Conservation (phyloP, 495 filamentous ascomycete genomes). For the Penicillium chermesinum region DNA sequence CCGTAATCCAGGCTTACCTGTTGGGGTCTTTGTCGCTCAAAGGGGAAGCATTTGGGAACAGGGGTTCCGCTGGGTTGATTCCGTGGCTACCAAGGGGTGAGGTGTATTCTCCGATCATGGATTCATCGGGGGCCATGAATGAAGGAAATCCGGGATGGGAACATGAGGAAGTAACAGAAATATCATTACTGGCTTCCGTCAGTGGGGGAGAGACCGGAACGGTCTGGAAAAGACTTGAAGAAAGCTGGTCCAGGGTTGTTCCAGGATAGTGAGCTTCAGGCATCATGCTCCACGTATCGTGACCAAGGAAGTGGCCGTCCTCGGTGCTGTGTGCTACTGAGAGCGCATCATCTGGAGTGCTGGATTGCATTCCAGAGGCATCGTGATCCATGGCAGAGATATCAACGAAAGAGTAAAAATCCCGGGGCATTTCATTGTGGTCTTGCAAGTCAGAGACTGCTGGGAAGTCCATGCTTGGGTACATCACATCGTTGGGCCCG, state of each 20-base stretch:
- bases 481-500: conserved; percentile 44
- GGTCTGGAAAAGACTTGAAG: conserved; percentile 34
- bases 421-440: conserved; percentile 35
- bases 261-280: conserved; percentile 36
- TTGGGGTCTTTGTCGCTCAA: conserved; percentile 43
- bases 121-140: conserved; percentile 37
- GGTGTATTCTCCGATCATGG: conserved; percentile 36
- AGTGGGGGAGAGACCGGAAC: conserved; percentile 43
- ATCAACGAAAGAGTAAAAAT: conserved; percentile 42
- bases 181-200: conserved; percentile 44
- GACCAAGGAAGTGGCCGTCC: conserved; percentile 35
- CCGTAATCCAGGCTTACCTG: conserved; percentile 30
- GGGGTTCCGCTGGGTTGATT: conserved; percentile 39
- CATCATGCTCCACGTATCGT: conserved; percentile 41
- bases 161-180: conserved; percentile 43
- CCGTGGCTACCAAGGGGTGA: conserved; percentile 34
- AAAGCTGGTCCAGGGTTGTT: conserved; percentile 36
- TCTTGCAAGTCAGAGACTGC: conserved; percentile 37
- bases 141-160: conserved; percentile 39
- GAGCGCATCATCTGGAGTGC: conserved; percentile 39
- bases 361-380: conserved; percentile 32
- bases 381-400: conserved; percentile 44
- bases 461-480: conserved; percentile 40
- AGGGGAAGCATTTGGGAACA: conserved; percentile 34
- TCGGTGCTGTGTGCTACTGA: conserved; percentile 40